These are phyloP conservation scores for Tetrahymena malaccensis DNA, from an alignment of 73 alveolate species.

Conservation along the genomic window DNA sequence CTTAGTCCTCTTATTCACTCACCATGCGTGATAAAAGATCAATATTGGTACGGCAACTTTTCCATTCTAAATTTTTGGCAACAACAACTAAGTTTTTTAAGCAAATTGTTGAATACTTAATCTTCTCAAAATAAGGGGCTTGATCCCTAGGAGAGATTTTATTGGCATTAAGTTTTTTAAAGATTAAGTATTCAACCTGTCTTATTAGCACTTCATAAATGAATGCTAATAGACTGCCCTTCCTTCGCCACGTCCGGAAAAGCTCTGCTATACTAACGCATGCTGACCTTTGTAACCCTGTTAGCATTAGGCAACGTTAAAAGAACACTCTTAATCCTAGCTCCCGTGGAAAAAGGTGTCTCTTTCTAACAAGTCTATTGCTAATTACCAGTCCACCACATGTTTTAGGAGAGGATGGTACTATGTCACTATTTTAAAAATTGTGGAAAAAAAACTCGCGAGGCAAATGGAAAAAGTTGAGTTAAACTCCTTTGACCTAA, in stretches of 20 bases:
- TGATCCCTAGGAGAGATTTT: slow-evolving; percentile 1
- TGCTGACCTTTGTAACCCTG: background rate
- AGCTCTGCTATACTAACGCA: background rate
- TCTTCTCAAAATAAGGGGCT: background rate
- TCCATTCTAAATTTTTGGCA: background rate
- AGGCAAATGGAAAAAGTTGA: background rate
- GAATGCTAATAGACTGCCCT: background rate
- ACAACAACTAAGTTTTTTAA: background rate
- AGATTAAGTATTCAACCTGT: background rate
- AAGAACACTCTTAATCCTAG: background rate
- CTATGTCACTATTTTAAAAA: background rate
- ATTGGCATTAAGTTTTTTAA: background rate
- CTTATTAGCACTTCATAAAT: background rate
- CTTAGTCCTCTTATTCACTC: background rate
- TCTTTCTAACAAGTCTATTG: background rate
- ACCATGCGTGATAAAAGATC: background rate
- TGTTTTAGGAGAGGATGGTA: background rate
- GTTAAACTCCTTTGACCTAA: background rate
- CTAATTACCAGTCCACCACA: background rate
- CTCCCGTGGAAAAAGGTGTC: background rate
- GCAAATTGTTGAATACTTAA: background rate
- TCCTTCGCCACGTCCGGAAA: background rate
- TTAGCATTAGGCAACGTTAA: background rate
- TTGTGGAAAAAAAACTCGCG: background rate
- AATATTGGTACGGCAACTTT: background rate